Base-by-base conservation (phyloP, 768 basidiomycete genomes). In the Termitomyces sp. region DNA sequence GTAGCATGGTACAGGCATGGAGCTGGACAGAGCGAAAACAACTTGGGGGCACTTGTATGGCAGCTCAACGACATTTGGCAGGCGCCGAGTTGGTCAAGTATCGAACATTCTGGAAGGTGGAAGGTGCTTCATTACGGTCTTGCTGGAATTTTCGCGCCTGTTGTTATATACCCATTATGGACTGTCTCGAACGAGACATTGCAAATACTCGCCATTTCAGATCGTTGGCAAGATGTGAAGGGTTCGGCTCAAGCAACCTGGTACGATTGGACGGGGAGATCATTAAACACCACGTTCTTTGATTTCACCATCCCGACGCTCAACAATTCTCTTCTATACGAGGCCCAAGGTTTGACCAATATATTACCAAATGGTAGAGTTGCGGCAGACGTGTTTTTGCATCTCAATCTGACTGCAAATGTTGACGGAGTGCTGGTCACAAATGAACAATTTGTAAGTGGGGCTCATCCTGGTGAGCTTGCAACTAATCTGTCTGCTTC, bases 31-130 rank as follows among this genome's bases (percentile, higher is more conserved):
- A 77, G 78, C 56, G 82, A 84, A 68, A 79, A 83, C 62, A 83
- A 84, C 66, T 72, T 85, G 31, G 83, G 82, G 9, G 80, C 79
- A 13, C 68, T 84, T 29, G 79, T 84, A 7, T 84, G 81, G 81
- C 81, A 83, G 64, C 72, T 83, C 54, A 82, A 84, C 61, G 81
- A 83, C 65, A 81, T 84, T 55, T 83, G 81, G 82, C 81, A 84
- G 60, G 83, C 77, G 34, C 74, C 77, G 48, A 81, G 77, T 63
- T 84, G 82, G 82, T 75, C 81, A 2, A 72, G 73, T 51, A 75
- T 83, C 63, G 82, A 84, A 62, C 81, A 81, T 62, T 81, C 80
- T 5, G 82, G 83, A 8, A 68, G 83, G 22, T 84, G 82, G 83
- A 84, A 84, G 67, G 82, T 81, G 2, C 69, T 82, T 55, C 76